Percentiles rank a stretch among this genome's conserved stretches.
These are phyloP conservation scores for Scutellaria baicalensis DNA, from an alignment of 257 asterid genomes.

Conservation along the genomic window DNA sequence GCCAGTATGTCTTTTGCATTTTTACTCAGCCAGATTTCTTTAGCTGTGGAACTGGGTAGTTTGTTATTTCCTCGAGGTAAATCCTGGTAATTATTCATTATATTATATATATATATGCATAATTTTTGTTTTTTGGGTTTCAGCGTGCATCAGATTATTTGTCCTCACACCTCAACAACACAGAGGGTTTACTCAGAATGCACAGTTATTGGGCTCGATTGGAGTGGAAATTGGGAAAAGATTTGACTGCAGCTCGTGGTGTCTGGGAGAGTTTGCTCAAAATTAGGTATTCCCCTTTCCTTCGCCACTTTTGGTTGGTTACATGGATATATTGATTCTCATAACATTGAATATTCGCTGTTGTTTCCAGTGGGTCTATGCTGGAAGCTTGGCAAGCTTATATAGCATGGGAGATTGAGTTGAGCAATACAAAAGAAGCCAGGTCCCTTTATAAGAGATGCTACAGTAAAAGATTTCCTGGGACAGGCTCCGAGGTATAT, in stretches of 20 bases:
- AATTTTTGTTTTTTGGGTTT: constrained; percentile 7
- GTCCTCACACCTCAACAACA: constrained; percentile 60
- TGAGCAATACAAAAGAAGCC: constrained; percentile 76
- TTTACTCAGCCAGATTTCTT: constrained; percentile 5
- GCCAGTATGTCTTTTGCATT: background rate
- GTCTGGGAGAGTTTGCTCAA: constrained; percentile 96
- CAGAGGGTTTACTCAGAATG: constrained; percentile 52
- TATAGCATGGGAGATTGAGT: constrained; percentile 68
- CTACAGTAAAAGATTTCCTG: constrained; percentile 75
- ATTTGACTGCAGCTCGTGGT: constrained; percentile 79
- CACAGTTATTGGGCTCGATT: constrained; percentile 82
- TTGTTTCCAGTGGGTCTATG: constrained; percentile 69
- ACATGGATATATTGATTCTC: constrained; percentile 3
- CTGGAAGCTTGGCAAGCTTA: constrained; percentile 84
- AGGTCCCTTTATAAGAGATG: constrained; percentile 89
- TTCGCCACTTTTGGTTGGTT: background rate
- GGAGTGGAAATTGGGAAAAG: constrained; percentile 67
- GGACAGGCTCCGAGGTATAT: constrained; percentile 93
- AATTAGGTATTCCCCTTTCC: constrained; percentile 37
- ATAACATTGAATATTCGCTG: constrained; percentile 1
- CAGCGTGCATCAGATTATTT: constrained; percentile 92
- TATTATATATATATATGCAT: background rate
- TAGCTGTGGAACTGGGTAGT: background rate
- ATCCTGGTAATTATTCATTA: background rate
- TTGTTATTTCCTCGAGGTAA: background rate